A percentile compares a stretch with the other conserved stretches of the same genome.
phyloP scores from a whole-genome alignment of 2,329 filamentous ascomycete species.

The Penicillium vulpinum region DNA sequence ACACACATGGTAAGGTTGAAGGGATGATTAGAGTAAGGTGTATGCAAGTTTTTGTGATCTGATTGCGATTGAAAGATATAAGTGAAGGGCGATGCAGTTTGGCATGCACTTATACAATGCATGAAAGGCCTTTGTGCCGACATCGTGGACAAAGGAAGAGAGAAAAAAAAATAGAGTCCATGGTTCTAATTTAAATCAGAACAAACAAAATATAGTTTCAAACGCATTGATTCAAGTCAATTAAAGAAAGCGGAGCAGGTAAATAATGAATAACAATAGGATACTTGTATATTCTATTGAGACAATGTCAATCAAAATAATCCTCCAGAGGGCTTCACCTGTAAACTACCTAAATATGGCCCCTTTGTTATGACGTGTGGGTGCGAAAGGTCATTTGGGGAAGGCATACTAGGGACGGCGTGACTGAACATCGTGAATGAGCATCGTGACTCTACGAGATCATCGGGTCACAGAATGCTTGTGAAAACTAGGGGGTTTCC shows the following conservation, averaged over 20 bases:
- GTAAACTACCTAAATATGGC: background rate
- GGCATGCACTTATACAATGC: constrained; percentile 5
- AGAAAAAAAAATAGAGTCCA: background rate
- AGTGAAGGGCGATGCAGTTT: background rate
- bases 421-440: constrained; percentile 20
- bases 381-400: constrained; percentile 19
- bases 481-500: background rate
- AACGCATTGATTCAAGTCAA: background rate
- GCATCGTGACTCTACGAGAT: background rate
- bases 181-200: background rate
- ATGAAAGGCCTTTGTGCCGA: constrained; percentile 2
- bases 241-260: background rate
- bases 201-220: background rate
- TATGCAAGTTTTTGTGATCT: background rate
- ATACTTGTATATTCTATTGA: background rate
- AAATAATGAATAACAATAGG: background rate
- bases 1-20: background rate
- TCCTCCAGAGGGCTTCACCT: background rate
- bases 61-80: background rate
- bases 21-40: background rate
- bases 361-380: constrained; percentile 14
- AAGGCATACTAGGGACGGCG: constrained; percentile 11
- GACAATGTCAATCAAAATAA: background rate
- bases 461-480: background rate
- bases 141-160: background rate